Evolutionary conservation across 1,139 yeast genomes (phyloP).

Genomic region (Petasospora fabianii): DNA sequence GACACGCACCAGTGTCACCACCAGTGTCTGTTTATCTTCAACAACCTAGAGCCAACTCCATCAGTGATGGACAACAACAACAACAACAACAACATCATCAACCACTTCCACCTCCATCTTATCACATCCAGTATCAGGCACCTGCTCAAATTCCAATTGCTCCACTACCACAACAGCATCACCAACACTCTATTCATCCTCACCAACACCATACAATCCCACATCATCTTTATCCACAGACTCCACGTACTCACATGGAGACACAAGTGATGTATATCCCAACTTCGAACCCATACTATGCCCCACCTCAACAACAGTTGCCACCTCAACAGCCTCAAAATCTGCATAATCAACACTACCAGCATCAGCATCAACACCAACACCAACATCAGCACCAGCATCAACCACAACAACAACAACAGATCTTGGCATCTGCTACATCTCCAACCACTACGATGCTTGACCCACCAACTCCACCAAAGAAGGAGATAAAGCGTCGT

Average conservation of each 20-base stretch:
- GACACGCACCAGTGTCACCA: background rate
- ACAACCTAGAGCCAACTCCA: background rate
- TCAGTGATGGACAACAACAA: background rate
- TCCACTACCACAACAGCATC: too few relatives aligned
- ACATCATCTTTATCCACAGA: too few relatives aligned
- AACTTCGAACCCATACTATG: too few relatives aligned
- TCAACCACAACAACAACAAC: background rate
- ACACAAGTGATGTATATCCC: too few relatives aligned
- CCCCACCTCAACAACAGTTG: background rate
- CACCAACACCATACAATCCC: too few relatives aligned
- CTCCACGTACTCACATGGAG: too few relatives aligned
- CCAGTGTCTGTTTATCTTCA: background rate
- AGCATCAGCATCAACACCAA: conserved; percentile 1
- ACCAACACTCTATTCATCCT: too few relatives aligned
- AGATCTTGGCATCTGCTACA: background rate
- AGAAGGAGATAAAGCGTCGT: conserved; percentile 43
- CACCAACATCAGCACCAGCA: conserved; percentile 3
- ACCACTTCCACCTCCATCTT: too few relatives aligned
- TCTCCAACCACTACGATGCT: background rate
- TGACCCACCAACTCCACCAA: background rate
- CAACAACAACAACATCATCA: background rate
- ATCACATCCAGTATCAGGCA: background rate
- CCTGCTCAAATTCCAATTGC: too few relatives aligned
- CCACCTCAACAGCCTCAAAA: background rate
- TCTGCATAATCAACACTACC: background rate